A percentile compares a stretch with the other conserved stretches of the same genome.
phyloP scores from a whole-genome alignment of 371 early-diverging fungal genomes.

The Mortierella sp. region DNA sequence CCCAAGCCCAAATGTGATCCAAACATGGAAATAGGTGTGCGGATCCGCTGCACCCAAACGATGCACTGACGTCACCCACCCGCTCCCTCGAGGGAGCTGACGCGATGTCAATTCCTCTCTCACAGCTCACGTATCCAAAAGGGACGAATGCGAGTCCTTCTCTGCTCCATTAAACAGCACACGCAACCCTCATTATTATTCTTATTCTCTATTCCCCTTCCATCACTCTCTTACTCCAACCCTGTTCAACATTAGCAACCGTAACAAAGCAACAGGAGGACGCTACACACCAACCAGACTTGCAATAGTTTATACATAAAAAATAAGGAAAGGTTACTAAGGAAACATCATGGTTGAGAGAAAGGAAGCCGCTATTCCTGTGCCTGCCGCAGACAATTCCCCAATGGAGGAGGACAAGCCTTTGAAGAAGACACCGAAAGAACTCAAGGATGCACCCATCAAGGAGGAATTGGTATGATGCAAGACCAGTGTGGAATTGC shows the following conservation, averaged over 20 bases:
- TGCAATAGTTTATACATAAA: background rate
- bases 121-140: background rate
- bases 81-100: background rate
- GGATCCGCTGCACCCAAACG: too few species aligned
- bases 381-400: slow-evolving; percentile 55
- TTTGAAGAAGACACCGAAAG: slow-evolving; percentile 53
- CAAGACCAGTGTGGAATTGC: background rate
- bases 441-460: slow-evolving; percentile 55
- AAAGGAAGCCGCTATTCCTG: slow-evolving; percentile 48
- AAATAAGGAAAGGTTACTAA: background rate
- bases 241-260: background rate
- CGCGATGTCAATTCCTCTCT: background rate
- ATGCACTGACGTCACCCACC: slow-evolving; percentile 1
- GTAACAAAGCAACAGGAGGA: background rate
- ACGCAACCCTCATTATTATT: background rate
- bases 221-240: background rate
- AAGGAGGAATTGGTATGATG: slow-evolving; percentile 50
- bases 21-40: too few species aligned
- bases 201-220: background rate
- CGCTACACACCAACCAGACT: background rate
- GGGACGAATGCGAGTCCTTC: slow-evolving; percentile 3
- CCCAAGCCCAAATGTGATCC: too few species aligned
- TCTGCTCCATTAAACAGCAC: background rate
- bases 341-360: slow-evolving; percentile 43
- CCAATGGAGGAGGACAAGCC: slow-evolving; percentile 57